These are phyloP conservation scores for Mesotaenium endlicherianum DNA, from an alignment of 139 green algal species.

Conservation along the genomic window DNA sequence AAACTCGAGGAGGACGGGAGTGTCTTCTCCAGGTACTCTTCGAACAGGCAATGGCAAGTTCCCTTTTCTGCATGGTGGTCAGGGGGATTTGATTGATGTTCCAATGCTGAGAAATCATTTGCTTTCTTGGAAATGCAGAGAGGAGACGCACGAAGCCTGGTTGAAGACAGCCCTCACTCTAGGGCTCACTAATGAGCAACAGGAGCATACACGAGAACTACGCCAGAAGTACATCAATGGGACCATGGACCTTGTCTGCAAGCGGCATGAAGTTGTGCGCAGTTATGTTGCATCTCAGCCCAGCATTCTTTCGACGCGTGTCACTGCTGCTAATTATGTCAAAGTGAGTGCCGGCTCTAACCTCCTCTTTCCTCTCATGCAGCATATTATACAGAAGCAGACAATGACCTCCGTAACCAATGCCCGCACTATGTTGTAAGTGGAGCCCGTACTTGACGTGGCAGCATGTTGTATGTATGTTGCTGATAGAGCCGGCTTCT, in stretches of 20 bases:
- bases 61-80: too few species aligned
- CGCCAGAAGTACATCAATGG: background rate
- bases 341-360: background rate
- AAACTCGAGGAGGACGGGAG: constrained; percentile 1
- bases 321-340: constrained; percentile 13
- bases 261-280: background rate
- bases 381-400: too few species aligned
- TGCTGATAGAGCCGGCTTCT: too few species aligned
- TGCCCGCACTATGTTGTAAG: too few species aligned
- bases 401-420: too few species aligned
- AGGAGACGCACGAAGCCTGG: background rate
- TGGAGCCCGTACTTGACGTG: too few species aligned
- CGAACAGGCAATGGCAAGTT: too few species aligned
- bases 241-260: background rate
- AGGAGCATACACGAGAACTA: background rate
- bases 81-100: too few species aligned
- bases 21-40: constrained; percentile 13
- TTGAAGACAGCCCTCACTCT: background rate
- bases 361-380: too few species aligned
- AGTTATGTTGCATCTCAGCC: background rate
- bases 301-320: background rate
- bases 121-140: too few species aligned
- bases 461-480: too few species aligned
- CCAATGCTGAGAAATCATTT: too few species aligned
- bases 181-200: background rate